These are phyloP conservation scores for Pontederia paniculata DNA, from an alignment of 176 grass and related monocot species.

Conservation along the genomic window DNA sequence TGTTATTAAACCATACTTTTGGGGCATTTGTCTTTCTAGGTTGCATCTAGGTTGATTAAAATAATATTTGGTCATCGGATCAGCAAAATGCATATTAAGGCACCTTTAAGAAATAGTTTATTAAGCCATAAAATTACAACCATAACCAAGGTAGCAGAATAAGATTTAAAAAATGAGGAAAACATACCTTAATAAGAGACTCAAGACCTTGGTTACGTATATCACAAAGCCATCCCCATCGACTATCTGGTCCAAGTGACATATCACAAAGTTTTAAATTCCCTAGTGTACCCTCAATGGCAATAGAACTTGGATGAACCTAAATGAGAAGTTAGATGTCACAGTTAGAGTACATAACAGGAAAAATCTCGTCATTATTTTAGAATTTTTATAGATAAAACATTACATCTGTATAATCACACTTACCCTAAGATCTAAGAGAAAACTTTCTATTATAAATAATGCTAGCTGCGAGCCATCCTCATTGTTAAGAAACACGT, in stretches of 20 bases:
- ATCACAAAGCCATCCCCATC: constrained; percentile 90
- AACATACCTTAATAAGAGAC: constrained; percentile 82
- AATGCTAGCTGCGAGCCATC: constrained; percentile 91
- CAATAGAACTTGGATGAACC: constrained; percentile 86
- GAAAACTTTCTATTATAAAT: constrained; percentile 93
- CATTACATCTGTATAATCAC: constrained; percentile 11
- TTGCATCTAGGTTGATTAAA: too few relatives aligned
- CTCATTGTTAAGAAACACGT: constrained; percentile 96
- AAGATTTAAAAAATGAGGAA: constrained; percentile 1
- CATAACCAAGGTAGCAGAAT: neutral
- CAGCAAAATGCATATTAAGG: too few relatives aligned
- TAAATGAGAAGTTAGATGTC: constrained; percentile 14
- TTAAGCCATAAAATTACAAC: neutral
- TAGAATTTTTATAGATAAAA: neutral
- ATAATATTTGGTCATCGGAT: too few relatives aligned
- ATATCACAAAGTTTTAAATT: constrained; percentile 95
- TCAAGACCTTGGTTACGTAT: constrained; percentile 71
- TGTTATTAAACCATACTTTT: too few relatives aligned
- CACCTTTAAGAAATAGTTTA: too few relatives aligned
- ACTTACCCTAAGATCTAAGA: constrained; percentile 86
- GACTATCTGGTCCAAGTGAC: constrained; percentile 90
- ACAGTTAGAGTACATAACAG: neutral
- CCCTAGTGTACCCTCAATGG: constrained; percentile 75
- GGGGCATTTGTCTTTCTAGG: too few relatives aligned
- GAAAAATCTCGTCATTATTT: neutral